Conservation (phyloP, 805 yeast species). For the Kodamaea kakaduensis region DNA sequence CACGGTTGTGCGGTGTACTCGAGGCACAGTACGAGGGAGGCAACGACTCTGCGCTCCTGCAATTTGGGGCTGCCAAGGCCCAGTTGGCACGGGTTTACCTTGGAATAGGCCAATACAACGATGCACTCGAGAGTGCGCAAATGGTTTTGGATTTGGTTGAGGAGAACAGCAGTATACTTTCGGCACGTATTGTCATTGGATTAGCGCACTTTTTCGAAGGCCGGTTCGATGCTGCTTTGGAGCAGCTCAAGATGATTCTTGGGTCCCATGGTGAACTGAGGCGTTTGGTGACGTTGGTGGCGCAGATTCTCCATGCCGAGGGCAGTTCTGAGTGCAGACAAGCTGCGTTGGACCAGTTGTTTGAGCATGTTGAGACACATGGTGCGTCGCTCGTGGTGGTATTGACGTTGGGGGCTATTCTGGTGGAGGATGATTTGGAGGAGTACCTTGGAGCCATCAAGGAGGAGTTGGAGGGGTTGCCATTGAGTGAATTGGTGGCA, state of each 20-base stretch:
- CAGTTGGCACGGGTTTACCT: conserved; percentile 70
- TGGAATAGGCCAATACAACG: conserved; percentile 52
- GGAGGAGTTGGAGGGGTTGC: conserved; percentile 57
- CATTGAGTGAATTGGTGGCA: conserved; percentile 41
- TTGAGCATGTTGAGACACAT: conserved; percentile 54
- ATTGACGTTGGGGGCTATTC: conserved; percentile 74
- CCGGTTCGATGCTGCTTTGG: conserved; percentile 62
- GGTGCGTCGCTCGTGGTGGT: conserved; percentile 69
- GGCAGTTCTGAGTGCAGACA: conserved; percentile 73
- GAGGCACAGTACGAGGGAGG: conserved; percentile 61
- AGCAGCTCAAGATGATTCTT: conserved; percentile 63
- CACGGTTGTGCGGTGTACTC: conserved; percentile 42
- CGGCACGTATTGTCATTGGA: conserved; percentile 70
- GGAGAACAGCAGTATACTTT: conserved; percentile 30
- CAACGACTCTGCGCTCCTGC: conserved; percentile 40
- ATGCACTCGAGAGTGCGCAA: conserved; percentile 60
- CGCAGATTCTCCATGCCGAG: conserved; percentile 75
- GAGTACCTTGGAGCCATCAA: conserved; percentile 61
- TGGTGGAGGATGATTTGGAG: conserved; percentile 56
- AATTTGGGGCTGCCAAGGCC: conserved; percentile 58
- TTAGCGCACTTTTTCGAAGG: conserved; percentile 60
- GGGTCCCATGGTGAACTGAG: conserved; percentile 50
- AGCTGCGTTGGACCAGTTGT: conserved; percentile 82
- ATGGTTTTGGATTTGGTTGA: conserved; percentile 49
- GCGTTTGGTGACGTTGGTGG: conserved; percentile 64